phyloP scores from a whole-genome alignment of 129 eudicot species.

The Flaveria bidentis region DNA sequence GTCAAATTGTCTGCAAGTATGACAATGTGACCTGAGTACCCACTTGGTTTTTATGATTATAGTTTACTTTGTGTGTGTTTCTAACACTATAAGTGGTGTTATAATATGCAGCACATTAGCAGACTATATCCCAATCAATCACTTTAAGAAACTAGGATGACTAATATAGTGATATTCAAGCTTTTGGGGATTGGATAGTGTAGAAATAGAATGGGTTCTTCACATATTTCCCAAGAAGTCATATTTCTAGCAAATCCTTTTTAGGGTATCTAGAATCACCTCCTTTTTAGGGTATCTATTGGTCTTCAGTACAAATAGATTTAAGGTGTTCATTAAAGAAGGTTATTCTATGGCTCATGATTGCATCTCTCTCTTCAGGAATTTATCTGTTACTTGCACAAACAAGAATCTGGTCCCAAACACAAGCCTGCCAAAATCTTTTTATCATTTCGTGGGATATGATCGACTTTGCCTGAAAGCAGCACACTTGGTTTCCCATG shows the following conservation, averaged over 20 bases:
- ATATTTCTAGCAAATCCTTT: background rate
- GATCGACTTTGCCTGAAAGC: conserved; percentile 33
- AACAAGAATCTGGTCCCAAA: conserved; percentile 33
- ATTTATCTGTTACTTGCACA: conserved; percentile 37
- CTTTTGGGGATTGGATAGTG: background rate
- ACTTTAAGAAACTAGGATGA: background rate
- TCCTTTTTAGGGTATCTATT: background rate
- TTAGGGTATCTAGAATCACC: background rate
- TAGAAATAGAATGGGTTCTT: background rate
- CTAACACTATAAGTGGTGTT: background rate
- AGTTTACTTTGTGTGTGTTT: background rate
- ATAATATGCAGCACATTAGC: background rate
- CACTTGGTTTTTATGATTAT: background rate
- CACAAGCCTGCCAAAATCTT: conserved; percentile 16
- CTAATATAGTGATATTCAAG: background rate
- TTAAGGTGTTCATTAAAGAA: background rate
- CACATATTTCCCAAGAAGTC: background rate
- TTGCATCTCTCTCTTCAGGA: conserved; percentile 44
- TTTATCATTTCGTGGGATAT: conserved; percentile 31
- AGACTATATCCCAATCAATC: background rate
- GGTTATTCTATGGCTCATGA: background rate
- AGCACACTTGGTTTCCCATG: background rate
- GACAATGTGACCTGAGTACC: background rate
- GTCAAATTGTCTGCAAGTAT: background rate
- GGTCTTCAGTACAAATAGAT: too few relatives aligned